Conservation (phyloP, 192 early-diverging fungal genomes). For the Coemansia sp. region DNA sequence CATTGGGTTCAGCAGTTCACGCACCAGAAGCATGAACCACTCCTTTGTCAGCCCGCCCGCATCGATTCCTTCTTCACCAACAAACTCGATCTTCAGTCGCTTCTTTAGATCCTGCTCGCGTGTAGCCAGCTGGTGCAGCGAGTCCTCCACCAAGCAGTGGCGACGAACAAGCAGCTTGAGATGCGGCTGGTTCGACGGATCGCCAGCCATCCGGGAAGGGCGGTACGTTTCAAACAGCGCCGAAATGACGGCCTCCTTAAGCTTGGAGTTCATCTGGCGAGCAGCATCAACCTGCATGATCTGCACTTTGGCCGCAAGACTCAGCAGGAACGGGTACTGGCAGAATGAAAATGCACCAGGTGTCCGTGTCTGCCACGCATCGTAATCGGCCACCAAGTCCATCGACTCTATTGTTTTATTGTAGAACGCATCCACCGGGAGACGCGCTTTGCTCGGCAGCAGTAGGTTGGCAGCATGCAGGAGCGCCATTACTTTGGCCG, state of each 20-base stretch:
- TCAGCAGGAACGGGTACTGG: constrained; percentile 79
- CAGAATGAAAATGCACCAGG: constrained; percentile 70
- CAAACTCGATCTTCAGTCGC: constrained; percentile 86
- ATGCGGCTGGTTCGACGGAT: constrained; percentile 54
- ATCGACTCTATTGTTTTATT: constrained; percentile 77
- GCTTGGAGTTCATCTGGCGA: constrained; percentile 73
- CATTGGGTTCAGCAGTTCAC: constrained; percentile 90
- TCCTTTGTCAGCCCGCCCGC: constrained; percentile 97
- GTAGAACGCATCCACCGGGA: constrained; percentile 80
- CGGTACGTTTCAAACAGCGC: constrained; percentile 57
- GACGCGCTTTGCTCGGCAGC: constrained; percentile 33
- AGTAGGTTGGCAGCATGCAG: constrained; percentile 77
- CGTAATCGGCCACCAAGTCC: constrained; percentile 69
- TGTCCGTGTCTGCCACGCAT: constrained; percentile 68
- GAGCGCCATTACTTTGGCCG: constrained; percentile 86
- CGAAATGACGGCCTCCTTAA: constrained; percentile 65
- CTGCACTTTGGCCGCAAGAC: constrained; percentile 71
- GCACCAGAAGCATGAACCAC: constrained; percentile 92
- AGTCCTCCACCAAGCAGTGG: constrained; percentile 71
- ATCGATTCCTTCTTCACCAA: constrained; percentile 93
- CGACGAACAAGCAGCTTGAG: constrained; percentile 64
- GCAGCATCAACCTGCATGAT: constrained; percentile 78
- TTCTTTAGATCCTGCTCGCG: constrained; percentile 86
- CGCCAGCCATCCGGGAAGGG: background rate
- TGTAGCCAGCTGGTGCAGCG: constrained; percentile 70